Evolutionary conservation across 1,284 basidiomycete species (phyloP), one percentile per base, ranked within the genome.

Genomic region (Apiotrichum laibachii): DNA sequence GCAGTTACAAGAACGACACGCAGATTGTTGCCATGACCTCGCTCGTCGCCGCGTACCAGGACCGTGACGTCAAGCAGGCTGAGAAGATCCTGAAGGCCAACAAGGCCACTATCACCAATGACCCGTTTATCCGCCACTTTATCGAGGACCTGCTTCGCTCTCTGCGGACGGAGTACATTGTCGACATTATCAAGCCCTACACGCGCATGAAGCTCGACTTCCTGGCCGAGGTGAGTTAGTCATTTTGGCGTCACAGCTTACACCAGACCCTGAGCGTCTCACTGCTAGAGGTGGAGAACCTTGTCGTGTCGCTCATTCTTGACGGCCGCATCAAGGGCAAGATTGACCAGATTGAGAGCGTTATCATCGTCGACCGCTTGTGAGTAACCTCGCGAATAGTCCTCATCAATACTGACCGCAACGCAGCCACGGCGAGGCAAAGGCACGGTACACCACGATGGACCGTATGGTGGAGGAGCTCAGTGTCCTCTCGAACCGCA

Each of bases 1-100:
- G 35, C 69, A 92, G 90, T 58, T 99, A 99, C 80, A 97, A 97
- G 82, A 92, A 86, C 61, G 91, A 99, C 71, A 87, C 92, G 9
- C 88, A 99, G 76, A 99, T 99, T 71, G 89, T 89, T 53, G 94
- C 96, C 1, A 98, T 99, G 95, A 98, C 95, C 1, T 89, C 91
- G 69, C 83, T 99, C 8, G 95, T 99, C 6, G 86, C 91, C 55
- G 96, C 96, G 0, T 99, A 98, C 77, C 95, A 99, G 73, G 85
- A 88, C 42, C 85, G 94, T 62, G 95, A 99, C 72, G 94, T 99
- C 0, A 93, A 97, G 76, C 85, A 89, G 37, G 95, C 96, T 0
- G 95, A 99, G 79, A 93, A 87, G 80, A 97, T 99, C 61, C 77
- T 99, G 49, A 85, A 86, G 78, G 91, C 92, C 89, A 98, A 98